Conservation (phyloP, 2,329 filamentous ascomycete genomes). For the Aspergillus unguis region DNA sequence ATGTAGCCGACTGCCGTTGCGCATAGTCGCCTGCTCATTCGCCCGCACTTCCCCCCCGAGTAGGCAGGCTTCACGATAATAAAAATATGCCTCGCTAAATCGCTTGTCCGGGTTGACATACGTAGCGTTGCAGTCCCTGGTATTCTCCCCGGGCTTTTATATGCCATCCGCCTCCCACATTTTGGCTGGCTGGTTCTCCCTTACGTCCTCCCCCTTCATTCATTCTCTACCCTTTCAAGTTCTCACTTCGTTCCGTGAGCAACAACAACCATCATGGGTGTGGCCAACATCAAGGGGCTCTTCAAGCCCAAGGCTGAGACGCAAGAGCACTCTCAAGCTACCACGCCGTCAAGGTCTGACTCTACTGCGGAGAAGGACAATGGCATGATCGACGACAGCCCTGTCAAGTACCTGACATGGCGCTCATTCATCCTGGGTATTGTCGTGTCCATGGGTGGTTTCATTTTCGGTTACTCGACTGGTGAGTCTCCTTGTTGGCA, state of each 20-base stretch:
- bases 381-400: constrained; percentile 38
- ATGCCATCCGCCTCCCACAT: constrained; percentile 20
- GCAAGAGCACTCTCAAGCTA: constrained; percentile 32
- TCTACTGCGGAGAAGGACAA: constrained; percentile 34
- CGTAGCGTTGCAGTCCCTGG: neutral
- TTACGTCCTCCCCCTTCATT: constrained; percentile 2
- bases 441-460: constrained; percentile 48
- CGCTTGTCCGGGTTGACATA: neutral
- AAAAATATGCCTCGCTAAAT: constrained; percentile 8
- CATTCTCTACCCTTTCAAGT: neutral
- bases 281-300: constrained; percentile 27
- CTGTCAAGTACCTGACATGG: constrained; percentile 43
- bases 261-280: constrained; percentile 26
- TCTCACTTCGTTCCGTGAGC: neutral
- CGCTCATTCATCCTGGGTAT: constrained; percentile 44
- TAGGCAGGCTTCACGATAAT: neutral
- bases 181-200: constrained; percentile 4
- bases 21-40: constrained; percentile 9
- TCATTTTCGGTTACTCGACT: constrained; percentile 47
- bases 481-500: constrained; percentile 25
- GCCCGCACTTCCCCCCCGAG: neutral
- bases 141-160: neutral
- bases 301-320: constrained; percentile 29
- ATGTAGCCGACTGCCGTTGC: constrained; percentile 16
- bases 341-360: constrained; percentile 33